Evolutionary conservation across 345 rosid species (phyloP).

Genomic region (Bretschneidera sinensis): DNA sequence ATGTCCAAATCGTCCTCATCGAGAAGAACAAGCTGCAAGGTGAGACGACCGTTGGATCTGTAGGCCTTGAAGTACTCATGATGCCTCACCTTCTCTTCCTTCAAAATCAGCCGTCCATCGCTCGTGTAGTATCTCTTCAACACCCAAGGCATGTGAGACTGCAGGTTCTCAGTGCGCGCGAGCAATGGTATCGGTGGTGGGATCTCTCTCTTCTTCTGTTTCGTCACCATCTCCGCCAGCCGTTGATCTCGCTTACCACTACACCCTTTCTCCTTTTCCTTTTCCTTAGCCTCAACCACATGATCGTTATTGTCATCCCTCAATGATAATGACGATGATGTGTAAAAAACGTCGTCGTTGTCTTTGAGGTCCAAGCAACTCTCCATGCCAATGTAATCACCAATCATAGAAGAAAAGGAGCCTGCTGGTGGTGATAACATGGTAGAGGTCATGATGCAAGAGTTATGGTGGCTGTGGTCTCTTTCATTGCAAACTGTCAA

Average conservation of each 20-base stretch:
- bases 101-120: constrained; percentile 66
- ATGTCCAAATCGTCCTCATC: constrained; percentile 21
- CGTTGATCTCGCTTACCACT: neutral
- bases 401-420: constrained; percentile 32
- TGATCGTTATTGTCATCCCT: no score
- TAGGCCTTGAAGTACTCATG: constrained; percentile 65
- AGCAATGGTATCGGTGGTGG: constrained; percentile 71
- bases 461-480: neutral
- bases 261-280: no score
- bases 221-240: constrained; percentile 15
- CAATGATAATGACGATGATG: no score
- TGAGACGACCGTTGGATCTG: constrained; percentile 67
- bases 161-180: constrained; percentile 46
- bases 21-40: constrained; percentile 55
- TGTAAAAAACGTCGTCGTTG: constrained; percentile 22
- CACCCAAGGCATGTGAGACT: constrained; percentile 65
- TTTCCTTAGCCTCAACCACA: no score
- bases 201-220: constrained; percentile 36
- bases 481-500: neutral
- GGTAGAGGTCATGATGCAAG: constrained; percentile 20
- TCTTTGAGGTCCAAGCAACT: constrained; percentile 59
- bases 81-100: constrained; percentile 54
- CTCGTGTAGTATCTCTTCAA: constrained; percentile 48
- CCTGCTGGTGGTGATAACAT: constrained; percentile 22
- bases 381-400: constrained; percentile 78